phyloP scores from a whole-genome alignment of 768 basidiomycete genomes.

The Lyophyllum decastes region DNA sequence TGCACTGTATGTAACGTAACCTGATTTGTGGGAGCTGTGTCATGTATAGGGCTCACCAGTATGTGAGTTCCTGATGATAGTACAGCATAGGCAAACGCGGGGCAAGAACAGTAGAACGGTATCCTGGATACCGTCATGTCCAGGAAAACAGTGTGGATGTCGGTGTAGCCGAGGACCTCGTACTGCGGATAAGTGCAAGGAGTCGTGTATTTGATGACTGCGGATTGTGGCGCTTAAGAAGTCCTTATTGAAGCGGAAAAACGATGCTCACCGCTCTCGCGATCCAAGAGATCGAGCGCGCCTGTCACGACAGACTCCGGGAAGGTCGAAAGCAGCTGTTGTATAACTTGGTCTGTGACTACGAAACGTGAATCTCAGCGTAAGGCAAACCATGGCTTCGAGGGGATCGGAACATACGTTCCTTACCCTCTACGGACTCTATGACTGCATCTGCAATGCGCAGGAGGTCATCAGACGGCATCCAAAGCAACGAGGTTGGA shows the following conservation, averaged over 20 bases:
- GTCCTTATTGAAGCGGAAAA: background rate
- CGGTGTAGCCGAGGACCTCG: conserved; percentile 67
- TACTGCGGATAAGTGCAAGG: conserved; percentile 62
- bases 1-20: conserved; percentile 53
- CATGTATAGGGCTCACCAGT: conserved; percentile 47
- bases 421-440: conserved; percentile 30
- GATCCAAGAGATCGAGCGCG: conserved; percentile 78
- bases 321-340: conserved; percentile 57
- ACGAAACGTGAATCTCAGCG: background rate
- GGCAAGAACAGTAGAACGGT: conserved; percentile 72
- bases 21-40: conserved; percentile 10
- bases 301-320: conserved; percentile 65
- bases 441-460: conserved; percentile 29
- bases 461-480: conserved; percentile 25
- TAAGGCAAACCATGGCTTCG: background rate
- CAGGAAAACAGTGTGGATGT: conserved; percentile 60
- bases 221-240: background rate
- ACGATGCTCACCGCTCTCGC: conserved; percentile 53
- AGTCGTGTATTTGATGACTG: conserved; percentile 64
- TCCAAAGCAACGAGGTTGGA: conserved; percentile 2
- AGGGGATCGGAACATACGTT: conserved; percentile 23
- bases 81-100: conserved; percentile 69
- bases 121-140: conserved; percentile 37
- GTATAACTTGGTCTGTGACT: conserved; percentile 56
- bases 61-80: conserved; percentile 59